These are phyloP conservation scores for Colletotrichum coccodes DNA, from an alignment of 2,329 filamentous ascomycete species.

Conservation along the genomic window DNA sequence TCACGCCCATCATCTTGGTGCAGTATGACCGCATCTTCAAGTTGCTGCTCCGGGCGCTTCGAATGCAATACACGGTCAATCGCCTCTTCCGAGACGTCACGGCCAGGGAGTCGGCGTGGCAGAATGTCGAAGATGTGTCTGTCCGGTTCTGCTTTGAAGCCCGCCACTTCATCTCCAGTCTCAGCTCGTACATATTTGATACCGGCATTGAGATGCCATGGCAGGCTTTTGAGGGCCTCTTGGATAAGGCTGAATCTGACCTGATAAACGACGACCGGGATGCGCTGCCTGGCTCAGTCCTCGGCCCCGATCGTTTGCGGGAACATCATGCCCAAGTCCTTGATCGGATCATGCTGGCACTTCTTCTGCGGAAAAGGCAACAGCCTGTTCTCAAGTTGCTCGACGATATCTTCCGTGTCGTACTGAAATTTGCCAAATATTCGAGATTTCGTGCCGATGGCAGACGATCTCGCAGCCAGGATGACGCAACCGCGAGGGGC, in stretches of 20 bases:
- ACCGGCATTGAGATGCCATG: constrained; percentile 80
- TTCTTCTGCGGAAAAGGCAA: constrained; percentile 81
- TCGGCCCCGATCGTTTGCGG: constrained; percentile 73
- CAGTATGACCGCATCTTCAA: constrained; percentile 91
- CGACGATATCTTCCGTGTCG: constrained; percentile 78
- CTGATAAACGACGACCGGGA: constrained; percentile 56
- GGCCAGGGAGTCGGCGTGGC: constrained; percentile 46
- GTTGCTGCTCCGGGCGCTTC: constrained; percentile 78
- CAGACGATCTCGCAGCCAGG: constrained; percentile 40
- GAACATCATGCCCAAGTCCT: constrained; percentile 78
- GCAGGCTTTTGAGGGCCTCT: constrained; percentile 73
- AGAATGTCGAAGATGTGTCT: constrained; percentile 47
- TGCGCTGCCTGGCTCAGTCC: constrained; percentile 54
- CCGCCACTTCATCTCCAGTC: constrained; percentile 78
- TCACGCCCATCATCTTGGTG: constrained; percentile 75
- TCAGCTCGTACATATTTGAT: constrained; percentile 84
- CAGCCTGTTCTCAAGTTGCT: constrained; percentile 77
- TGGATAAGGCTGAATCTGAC: constrained; percentile 70
- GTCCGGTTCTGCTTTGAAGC: constrained; percentile 79
- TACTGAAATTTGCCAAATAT: constrained; percentile 76
- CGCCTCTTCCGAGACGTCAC: constrained; percentile 70
- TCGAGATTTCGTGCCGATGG: constrained; percentile 52
- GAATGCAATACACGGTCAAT: constrained; percentile 81
- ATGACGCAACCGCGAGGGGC: constrained; percentile 42
- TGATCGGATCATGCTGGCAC: constrained; percentile 77